Evolutionary conservation across 192 early-diverging fungal species (phyloP).

Genomic region (Irineochytrium annulatum): DNA sequence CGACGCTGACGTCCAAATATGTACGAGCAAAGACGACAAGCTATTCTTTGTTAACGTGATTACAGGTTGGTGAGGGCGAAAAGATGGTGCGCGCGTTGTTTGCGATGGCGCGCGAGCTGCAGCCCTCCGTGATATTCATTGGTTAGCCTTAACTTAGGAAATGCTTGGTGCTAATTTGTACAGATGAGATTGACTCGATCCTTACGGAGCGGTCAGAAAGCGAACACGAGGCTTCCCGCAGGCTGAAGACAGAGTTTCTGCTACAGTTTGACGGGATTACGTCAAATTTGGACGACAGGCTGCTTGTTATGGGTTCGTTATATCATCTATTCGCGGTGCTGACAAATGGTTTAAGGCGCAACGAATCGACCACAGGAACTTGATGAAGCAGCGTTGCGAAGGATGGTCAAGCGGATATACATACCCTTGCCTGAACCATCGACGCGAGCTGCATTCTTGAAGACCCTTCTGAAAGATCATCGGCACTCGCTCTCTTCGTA

Average conservation of each 20-base stretch:
- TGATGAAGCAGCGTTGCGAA: conserved; percentile 50
- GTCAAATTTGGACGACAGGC: conserved; percentile 27
- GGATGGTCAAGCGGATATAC: conserved; percentile 53
- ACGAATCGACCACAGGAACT: conserved; percentile 56
- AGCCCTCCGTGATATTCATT: conserved; percentile 55
- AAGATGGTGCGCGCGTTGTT: conserved; percentile 53
- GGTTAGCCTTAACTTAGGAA: conserved; percentile 14
- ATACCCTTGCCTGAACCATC: conserved; percentile 51
- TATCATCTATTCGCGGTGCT: background rate
- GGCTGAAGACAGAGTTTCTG: conserved; percentile 56
- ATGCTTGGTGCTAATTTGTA: background rate
- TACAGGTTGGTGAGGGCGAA: conserved; percentile 52
- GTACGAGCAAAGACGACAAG: conserved; percentile 16
- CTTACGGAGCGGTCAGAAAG: conserved; percentile 43
- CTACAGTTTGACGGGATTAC: conserved; percentile 54
- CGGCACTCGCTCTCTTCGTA: conserved; percentile 21
- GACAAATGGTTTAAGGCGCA: conserved; percentile 24
- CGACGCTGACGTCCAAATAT: conserved; percentile 52
- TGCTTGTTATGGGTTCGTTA: conserved; percentile 48
- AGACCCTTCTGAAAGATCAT: conserved; percentile 35
- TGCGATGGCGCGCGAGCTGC: conserved; percentile 46
- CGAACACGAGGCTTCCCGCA: conserved; percentile 53
- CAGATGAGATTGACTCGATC: conserved; percentile 55
- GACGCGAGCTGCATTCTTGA: conserved; percentile 39
- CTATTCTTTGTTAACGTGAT: background rate